Conservation (phyloP, 1,139 yeast species). For the Yamadazyma songkhlaensis region DNA sequence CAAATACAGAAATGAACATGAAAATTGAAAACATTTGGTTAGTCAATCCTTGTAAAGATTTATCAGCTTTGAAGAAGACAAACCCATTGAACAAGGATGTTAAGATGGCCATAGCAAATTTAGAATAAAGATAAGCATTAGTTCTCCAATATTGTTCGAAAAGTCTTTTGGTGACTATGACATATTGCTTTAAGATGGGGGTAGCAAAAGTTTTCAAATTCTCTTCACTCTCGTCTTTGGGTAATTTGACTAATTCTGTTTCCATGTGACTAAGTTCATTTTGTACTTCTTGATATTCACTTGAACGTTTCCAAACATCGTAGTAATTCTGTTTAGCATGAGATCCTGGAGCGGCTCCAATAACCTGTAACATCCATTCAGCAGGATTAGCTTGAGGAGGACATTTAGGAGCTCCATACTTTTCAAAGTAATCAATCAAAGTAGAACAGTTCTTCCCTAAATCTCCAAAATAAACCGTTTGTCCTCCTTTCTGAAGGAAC, state of each 20-base stretch:
- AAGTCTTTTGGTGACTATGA: constrained; percentile 50
- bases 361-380: constrained; percentile 76
- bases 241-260: constrained; percentile 35
- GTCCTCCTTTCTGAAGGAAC: constrained; percentile 72
- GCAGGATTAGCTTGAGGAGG: constrained; percentile 73
- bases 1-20: constrained; percentile 62
- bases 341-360: constrained; percentile 78
- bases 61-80: constrained; percentile 66
- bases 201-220: constrained; percentile 41
- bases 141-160: constrained; percentile 69
- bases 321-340: constrained; percentile 59
- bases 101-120: constrained; percentile 48
- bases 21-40: constrained; percentile 68
- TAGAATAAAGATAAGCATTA: constrained; percentile 68
- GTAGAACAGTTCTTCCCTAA: constrained; percentile 63
- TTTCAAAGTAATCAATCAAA: constrained; percentile 65
- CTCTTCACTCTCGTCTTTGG: constrained; percentile 30
- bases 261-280: constrained; percentile 43
- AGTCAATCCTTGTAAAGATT: constrained; percentile 57
- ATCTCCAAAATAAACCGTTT: constrained; percentile 79
- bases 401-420: constrained; percentile 63
- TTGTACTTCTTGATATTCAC: constrained; percentile 45
- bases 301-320: constrained; percentile 61
- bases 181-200: constrained; percentile 43
- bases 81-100: constrained; percentile 68